Base-by-base conservation (phyloP, 176 grass and related monocot genomes). In the Aegilops sharonensis region DNA sequence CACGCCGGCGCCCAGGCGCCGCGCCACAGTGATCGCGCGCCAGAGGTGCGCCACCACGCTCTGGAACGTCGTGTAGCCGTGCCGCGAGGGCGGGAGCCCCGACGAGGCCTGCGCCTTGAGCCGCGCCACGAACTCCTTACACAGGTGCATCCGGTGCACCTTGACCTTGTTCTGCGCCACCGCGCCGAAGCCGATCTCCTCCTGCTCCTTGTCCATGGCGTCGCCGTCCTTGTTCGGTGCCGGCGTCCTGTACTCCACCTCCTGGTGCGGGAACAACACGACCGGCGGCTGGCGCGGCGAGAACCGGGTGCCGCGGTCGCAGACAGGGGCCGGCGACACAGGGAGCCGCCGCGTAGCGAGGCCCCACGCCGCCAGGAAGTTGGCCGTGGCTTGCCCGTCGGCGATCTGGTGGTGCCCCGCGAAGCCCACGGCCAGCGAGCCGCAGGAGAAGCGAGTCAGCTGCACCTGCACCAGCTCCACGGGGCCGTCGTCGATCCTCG, bases 401-500 rank as follows among this genome's bases (percentile, higher is more conserved):
- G 85, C 87, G 48, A 97, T 8, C 37, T 20, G 64, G 71, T 94
- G 92, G 82, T 88, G 84, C 11, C 31, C 4, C 8, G 87, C 78
- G 85, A 89, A 86, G 10, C 85, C 91, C 11, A 94, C 67, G 3
- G 68, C 89, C 3, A 92, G 64, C 9, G 94, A 95, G 0, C 94
- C 94, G 56, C 94, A 95, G 1, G 82, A 65, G 85, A 97, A 97
- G 25, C 89, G 56, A 4, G 94, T 97, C 29, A 94, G 78, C 84
- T 97, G 94, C 34, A 97, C 89, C 67, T 84, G 88, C 18, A 89
- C 24, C 8, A 92, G 79, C 88, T 89, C 88, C 64, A 64, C 90
- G 0, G 54, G 87, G 10, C 82, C 70, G 24, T 74, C 69, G 32
- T 90, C 37, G 77, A 89, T 64, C 56, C 67, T 29, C 0, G 90